These are phyloP conservation scores for Moricandia arvensis DNA, from an alignment of 345 rosid genomes.

Conservation along the genomic window DNA sequence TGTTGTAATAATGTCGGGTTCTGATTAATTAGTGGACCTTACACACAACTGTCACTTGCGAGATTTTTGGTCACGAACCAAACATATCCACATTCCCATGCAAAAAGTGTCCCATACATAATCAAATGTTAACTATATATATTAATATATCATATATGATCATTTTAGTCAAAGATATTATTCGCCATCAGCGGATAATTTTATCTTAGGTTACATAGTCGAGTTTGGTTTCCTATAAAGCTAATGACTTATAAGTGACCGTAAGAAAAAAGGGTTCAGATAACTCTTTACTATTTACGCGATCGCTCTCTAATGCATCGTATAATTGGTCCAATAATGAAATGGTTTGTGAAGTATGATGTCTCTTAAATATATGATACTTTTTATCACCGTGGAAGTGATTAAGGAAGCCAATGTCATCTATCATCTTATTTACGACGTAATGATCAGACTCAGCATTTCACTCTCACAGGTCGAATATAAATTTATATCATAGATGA, in stretches of 20 bases:
- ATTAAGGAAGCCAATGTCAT: not conserved
- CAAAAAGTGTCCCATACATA: conserved; percentile 33
- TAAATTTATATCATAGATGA: not conserved
- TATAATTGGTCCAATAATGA: not conserved
- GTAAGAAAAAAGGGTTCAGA: not conserved
- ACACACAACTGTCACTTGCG: conserved; percentile 38
- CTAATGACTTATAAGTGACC: conserved; percentile 12
- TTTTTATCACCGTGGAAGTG: not conserved
- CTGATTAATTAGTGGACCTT: conserved; percentile 36
- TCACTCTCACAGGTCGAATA: not conserved
- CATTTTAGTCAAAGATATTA: conserved; percentile 21
- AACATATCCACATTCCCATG: conserved; percentile 38
- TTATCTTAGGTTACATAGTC: conserved; percentile 7
- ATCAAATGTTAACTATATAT: conserved; percentile 5
- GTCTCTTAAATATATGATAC: not conserved
- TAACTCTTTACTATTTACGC: not conserved
- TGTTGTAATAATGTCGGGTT: conserved; percentile 21
- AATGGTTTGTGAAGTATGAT: not conserved
- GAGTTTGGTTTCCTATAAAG: conserved; percentile 35
- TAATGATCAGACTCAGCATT: conserved; percentile 12
- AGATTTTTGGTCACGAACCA: conserved; percentile 30
- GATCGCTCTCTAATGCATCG: not conserved
- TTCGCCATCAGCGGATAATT: conserved; percentile 20
- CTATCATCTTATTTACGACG: not conserved
- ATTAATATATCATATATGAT: conserved; percentile 3